Evolutionary conservation across 495 filamentous ascomycete species (phyloP), one percentile per base, ranked within the genome.

Genomic region (Aeminium ludgeri): DNA sequence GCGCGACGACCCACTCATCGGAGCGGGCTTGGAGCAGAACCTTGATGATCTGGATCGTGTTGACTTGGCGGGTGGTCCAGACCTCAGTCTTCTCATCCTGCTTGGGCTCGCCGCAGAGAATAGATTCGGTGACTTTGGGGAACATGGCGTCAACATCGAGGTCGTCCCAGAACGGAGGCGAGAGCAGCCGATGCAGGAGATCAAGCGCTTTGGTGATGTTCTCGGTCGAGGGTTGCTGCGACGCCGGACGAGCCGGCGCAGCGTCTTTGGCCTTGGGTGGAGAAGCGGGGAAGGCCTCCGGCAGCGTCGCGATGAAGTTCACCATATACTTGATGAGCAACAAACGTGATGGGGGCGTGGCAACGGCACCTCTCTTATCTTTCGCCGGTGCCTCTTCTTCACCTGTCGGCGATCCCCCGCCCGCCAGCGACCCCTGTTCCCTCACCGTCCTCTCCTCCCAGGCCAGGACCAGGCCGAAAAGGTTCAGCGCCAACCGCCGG

Each of bases 251-350:
- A 28, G 64, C 40, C 5, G 31, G 8, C 2, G 43, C 37, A 10
- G 29, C 16, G 18, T 78, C 73, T 49, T 77, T 76, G 15, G 72
- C 59, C 30, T 73, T 78, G 13, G 75, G 68, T 10, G 81, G 78
- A 5, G 75, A 74, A 23, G 81, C 73, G 35, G 70, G 75, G 60
- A 78, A 93, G 31, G 81, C 72, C 60, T 89, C 86, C 34, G 74
- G 78, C n/a, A 89, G 70, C 17, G 80, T 76, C 6, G 83, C 84
- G 52, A 96, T 94, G 58, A 94, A 94, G 29, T 86, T 79, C 17
- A 93, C 82, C 15, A 96, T 69, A 56, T 95, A 96, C 54, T 86
- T 91, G 32, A 93, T 71, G 61, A 96, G 74, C 52, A 84, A 74
- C 7, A 70, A 69, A 10, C 84, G 69, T 28, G 81, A 72, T 11